Evolutionary conservation across 768 basidiomycete species (phyloP).

Genomic region (Lepiota venenata): DNA sequence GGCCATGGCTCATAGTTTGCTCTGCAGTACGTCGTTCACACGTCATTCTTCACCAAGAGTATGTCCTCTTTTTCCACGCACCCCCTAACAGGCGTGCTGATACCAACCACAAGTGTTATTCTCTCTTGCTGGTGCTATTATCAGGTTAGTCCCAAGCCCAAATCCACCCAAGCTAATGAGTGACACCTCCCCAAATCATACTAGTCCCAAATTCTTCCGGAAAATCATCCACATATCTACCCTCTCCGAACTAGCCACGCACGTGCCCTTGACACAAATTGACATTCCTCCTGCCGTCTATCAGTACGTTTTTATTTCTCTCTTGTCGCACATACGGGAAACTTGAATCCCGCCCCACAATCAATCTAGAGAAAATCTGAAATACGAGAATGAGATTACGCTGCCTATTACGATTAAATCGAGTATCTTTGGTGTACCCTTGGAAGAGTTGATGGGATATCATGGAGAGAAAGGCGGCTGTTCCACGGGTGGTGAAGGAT

Average conservation of each 20-base stretch:
- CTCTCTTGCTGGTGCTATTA: constrained; percentile 82
- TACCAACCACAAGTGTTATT: constrained; percentile 63
- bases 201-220: constrained; percentile 84
- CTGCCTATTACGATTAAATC: constrained; percentile 62
- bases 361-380: constrained; percentile 66
- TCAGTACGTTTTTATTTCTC: constrained; percentile 54
- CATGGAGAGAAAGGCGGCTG: constrained; percentile 77
- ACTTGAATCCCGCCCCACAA: no score
- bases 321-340: no score
- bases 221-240: constrained; percentile 78
- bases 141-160: constrained; percentile 53
- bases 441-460: constrained; percentile 82
- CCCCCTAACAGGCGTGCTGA: constrained; percentile 11
- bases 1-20: background rate
- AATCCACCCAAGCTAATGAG: no score
- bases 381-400: constrained; percentile 64
- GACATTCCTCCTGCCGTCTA: constrained; percentile 83
- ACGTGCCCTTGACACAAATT: constrained; percentile 84
- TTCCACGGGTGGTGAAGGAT: constrained; percentile 81
- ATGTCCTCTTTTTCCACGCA: background rate
- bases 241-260: constrained; percentile 70
- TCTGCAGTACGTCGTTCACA: constrained; percentile 77
- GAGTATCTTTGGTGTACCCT: constrained; percentile 72
- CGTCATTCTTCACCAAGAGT: constrained; percentile 89
- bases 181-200: no score